These are phyloP conservation scores for Oryza glumipatula DNA, from an alignment of 176 grass and related monocot species.

Conservation along the genomic window DNA sequence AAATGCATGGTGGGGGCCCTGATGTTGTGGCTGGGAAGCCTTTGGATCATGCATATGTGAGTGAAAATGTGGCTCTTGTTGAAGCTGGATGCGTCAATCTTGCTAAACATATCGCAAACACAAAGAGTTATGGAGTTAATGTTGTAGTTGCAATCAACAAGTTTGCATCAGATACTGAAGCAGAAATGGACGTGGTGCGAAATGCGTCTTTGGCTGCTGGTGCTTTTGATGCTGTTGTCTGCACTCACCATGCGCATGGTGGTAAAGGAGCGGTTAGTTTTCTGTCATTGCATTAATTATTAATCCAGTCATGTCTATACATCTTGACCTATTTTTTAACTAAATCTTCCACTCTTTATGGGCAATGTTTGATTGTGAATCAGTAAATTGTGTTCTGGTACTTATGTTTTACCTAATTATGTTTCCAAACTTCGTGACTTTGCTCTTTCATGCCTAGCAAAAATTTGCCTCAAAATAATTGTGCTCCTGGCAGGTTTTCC, in stretches of 20 bases:
- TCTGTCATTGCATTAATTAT: slow-evolving; percentile 12
- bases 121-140: slow-evolving; percentile 78
- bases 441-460: not conserved
- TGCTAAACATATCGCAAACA: slow-evolving; percentile 79
- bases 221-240: slow-evolving; percentile 88
- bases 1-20: slow-evolving; percentile 95
- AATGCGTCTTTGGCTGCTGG: slow-evolving; percentile 74
- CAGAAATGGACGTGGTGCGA: slow-evolving; percentile 75
- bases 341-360: not conserved
- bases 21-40: slow-evolving; percentile 94
- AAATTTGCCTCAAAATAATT: not conserved
- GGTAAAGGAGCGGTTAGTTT: slow-evolving; percentile 93
- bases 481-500: not conserved
- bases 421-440: not conserved
- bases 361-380: not conserved
- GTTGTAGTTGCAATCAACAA: slow-evolving; percentile 96
- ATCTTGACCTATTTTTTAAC: not conserved
- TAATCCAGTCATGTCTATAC: not conserved
- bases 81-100: slow-evolving; percentile 96
- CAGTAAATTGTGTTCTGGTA: not conserved
- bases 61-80: slow-evolving; percentile 87
- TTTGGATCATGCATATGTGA: slow-evolving; percentile 83
- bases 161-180: slow-evolving; percentile 89
- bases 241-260: slow-evolving; percentile 95
- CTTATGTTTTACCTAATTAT: not conserved